Conservation (phyloP, 139 green algal species). For the Eudorina sp. region DNA sequence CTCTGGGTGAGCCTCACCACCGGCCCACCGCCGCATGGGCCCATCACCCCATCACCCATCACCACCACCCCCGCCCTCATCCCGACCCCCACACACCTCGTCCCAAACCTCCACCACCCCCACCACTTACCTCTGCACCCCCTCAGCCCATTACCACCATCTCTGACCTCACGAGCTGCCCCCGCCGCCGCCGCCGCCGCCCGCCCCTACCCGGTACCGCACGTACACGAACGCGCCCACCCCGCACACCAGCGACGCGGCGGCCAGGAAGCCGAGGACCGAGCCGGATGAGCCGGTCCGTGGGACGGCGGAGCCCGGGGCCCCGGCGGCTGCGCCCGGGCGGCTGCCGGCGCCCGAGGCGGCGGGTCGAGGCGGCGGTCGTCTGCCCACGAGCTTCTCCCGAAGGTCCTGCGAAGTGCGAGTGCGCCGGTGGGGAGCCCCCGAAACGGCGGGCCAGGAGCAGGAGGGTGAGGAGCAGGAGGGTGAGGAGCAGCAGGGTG, state of each 20-base stretch:
- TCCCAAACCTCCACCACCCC: too few species aligned
- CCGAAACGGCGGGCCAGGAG: not conserved
- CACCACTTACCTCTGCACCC: too few species aligned
- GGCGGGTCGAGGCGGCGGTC: not conserved
- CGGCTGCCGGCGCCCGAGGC: not conserved
- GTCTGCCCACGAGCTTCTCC: conserved; percentile 10
- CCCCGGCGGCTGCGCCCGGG: not conserved
- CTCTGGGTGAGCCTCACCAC: too few species aligned
- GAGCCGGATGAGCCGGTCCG: not conserved
- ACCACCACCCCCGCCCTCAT: too few species aligned
- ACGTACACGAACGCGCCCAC: not conserved
- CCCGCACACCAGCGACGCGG: not conserved
- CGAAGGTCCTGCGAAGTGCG: conserved; percentile 11
- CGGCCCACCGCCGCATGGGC: too few species aligned
- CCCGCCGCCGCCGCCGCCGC: not conserved
- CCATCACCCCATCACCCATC: too few species aligned
- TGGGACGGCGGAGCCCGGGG: not conserved
- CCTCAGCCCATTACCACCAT: too few species aligned
- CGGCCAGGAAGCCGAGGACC: not conserved
- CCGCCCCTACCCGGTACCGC: not conserved
- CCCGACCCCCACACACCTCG: too few species aligned
- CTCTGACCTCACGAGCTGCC: too few species aligned
- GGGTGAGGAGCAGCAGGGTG: not conserved
- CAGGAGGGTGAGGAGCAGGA: not conserved
- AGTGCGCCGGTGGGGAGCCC: too few species aligned